phyloP scores from a whole-genome alignment of 306 rosid genomes.

The Vigna trinervia region DNA sequence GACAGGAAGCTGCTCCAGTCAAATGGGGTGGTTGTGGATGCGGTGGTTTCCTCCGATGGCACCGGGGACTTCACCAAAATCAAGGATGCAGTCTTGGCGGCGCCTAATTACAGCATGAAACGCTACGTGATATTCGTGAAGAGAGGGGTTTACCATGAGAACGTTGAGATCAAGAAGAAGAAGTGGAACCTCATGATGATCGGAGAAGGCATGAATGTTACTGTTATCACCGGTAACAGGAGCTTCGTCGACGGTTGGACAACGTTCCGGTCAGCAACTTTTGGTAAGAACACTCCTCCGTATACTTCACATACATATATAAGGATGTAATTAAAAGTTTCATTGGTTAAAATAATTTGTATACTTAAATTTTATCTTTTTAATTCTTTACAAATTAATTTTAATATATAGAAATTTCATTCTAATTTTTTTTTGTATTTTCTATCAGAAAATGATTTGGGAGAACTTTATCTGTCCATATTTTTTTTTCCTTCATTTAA shows the following conservation, averaged over 20 bases:
- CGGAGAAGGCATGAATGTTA: slow-evolving; percentile 80
- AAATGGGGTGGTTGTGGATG: slow-evolving; percentile 52
- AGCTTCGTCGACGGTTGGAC: slow-evolving; percentile 88
- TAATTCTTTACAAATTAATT: too few relatives aligned
- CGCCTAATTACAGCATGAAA: slow-evolving; percentile 70
- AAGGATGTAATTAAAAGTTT: too few relatives aligned
- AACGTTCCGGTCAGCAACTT: slow-evolving; percentile 89
- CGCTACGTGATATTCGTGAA: slow-evolving; percentile 75
- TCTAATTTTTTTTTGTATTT: too few relatives aligned
- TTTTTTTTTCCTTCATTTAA: neutral
- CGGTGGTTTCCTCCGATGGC: slow-evolving; percentile 70
- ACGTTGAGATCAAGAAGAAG: slow-evolving; percentile 95
- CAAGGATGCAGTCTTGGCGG: slow-evolving; percentile 71
- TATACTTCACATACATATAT: too few relatives aligned
- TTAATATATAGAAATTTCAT: too few relatives aligned
- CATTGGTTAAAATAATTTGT: too few relatives aligned
- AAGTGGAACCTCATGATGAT: slow-evolving; percentile 89
- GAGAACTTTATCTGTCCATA: too few relatives aligned
- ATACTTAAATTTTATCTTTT: too few relatives aligned
- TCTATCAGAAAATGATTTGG: too few relatives aligned
- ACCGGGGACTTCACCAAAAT: slow-evolving; percentile 68
- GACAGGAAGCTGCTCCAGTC: slow-evolving; percentile 63
- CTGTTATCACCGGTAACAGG: slow-evolving; percentile 73
- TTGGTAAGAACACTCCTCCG: slow-evolving; percentile 54
- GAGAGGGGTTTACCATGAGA: slow-evolving; percentile 73